Evolutionary conservation across 225 moss, liverwort and hornwort genomes (phyloP).

Genomic region (Takakia lepidozioides): DNA sequence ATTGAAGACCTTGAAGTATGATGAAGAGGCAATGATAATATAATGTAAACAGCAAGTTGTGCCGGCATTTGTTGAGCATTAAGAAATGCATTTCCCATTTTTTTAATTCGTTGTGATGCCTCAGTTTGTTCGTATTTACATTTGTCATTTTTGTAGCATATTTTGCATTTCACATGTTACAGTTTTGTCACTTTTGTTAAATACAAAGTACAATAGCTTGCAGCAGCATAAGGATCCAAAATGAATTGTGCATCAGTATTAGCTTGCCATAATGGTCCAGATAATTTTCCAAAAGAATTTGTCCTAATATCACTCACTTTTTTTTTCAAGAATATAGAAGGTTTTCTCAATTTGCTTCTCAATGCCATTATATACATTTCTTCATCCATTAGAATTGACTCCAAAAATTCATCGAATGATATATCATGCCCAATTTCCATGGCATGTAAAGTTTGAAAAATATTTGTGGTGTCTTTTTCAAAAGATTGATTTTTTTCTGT

Average conservation of each 20-base stretch:
- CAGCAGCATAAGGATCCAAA: neutral
- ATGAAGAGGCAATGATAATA: too few species aligned
- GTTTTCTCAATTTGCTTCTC: neutral
- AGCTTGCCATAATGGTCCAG: constrained; percentile 1
- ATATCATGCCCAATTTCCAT: neutral
- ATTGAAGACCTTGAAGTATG: too few species aligned
- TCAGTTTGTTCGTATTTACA: too few species aligned
- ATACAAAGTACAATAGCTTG: constrained; percentile 9
- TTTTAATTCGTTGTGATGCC: too few species aligned
- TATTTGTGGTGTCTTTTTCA: neutral
- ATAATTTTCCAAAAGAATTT: constrained; percentile 1
- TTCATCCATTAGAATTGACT: neutral
- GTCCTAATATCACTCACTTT: constrained; percentile 2
- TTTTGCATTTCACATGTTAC: constrained; percentile 2
- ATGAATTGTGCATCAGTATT: constrained; percentile 5
- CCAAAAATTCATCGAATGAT: neutral
- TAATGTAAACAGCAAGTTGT: too few species aligned
- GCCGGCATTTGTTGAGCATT: too few species aligned
- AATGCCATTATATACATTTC: neutral
- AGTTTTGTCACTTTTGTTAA: constrained; percentile 8
- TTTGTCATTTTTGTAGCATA: too few species aligned
- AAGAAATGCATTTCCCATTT: too few species aligned
- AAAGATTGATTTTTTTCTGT: neutral
- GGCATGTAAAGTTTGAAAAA: too few species aligned
- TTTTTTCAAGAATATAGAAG: neutral